Evolutionary conservation across 2,329 filamentous ascomycete species (phyloP).

Genomic region (Sporothrix phasma): DNA sequence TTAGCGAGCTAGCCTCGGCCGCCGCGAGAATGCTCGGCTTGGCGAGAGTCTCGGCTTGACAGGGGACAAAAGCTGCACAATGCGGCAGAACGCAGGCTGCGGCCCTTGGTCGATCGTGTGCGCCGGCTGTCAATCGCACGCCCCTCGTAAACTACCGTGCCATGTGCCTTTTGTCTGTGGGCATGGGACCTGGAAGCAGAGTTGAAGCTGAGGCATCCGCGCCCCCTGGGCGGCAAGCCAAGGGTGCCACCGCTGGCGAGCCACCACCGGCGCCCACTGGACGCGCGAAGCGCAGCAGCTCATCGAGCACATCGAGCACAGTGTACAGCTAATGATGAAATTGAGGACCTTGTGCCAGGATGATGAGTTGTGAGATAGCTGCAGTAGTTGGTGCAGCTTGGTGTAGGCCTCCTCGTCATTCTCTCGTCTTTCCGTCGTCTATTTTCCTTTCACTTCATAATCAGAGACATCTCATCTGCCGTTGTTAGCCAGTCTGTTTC

Average conservation of each 20-base stretch:
- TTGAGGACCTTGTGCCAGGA: background rate
- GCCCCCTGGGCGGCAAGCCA: background rate
- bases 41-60: background rate
- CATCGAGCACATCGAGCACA: conserved; percentile 12
- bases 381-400: no score
- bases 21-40: background rate
- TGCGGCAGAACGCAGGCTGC: background rate
- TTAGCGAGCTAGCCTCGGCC: background rate
- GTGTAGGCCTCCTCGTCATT: no score
- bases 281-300: conserved; percentile 5
- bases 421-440: no score
- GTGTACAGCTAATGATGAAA: background rate
- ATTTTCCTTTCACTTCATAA: no score
- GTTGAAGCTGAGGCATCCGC: background rate
- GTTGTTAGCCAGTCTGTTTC: no score
- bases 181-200: no score
- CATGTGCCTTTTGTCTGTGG: background rate
- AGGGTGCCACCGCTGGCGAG: conserved; percentile 7
- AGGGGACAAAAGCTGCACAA: background rate
- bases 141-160: background rate
- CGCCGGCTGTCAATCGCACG: background rate
- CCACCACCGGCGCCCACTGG: conserved; percentile 4
- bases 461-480: no score
- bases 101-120: background rate
- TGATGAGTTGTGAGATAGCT: background rate